Base-by-base conservation (phyloP, 1,139 yeast genomes). In the Citeromyces hawaiiensis region DNA sequence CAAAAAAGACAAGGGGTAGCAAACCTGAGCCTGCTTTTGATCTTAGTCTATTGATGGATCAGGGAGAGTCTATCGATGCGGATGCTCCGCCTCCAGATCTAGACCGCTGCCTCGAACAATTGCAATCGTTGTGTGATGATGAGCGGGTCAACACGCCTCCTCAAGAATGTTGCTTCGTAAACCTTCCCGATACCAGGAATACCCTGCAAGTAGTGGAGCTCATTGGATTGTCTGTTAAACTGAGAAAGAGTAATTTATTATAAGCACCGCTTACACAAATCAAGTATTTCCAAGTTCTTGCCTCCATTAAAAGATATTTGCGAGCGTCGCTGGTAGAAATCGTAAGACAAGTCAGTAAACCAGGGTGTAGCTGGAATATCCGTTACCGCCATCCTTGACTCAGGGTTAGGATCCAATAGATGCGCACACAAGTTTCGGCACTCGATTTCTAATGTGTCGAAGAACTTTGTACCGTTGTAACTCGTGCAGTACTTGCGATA, bases 381-480 rank as follows among this genome's bases (percentile, higher is more conserved):
- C 0, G 54, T 56, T 36, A 74, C 45, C 0, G 62, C 48, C 4
- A 64, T 56, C 46, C 85, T 55, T 36, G 58, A 53, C 1, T 45
- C 48, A 1, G 75, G 69, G 27, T 68, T 59, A 0, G 71, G 64
- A 43, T 66, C 70, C 45, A 77, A 49, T 23, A 75, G 56, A 39
- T 70, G 64, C 39, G 76, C 56, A 39, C 77, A 47, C 14, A 77
- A 47, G 9, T 76, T 68, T 34, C 72, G 44, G 3, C 68, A 70
- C 6, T 60, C 61, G 0, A 67, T 55, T 6, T 72, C 67, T 11
- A 76, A 52, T 41, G 58, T 61, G 9, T 53, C 53, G 10, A 63
- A 49, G 45, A 63, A 75, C 10, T 55, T 55, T 9, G 54, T 53
- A 46, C 65, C 77, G 44, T 70, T 72, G 17, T 61, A 60, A 3